phyloP scores from a whole-genome alignment of 2,329 filamentous ascomycete genomes.

The Aspergillus felis region DNA sequence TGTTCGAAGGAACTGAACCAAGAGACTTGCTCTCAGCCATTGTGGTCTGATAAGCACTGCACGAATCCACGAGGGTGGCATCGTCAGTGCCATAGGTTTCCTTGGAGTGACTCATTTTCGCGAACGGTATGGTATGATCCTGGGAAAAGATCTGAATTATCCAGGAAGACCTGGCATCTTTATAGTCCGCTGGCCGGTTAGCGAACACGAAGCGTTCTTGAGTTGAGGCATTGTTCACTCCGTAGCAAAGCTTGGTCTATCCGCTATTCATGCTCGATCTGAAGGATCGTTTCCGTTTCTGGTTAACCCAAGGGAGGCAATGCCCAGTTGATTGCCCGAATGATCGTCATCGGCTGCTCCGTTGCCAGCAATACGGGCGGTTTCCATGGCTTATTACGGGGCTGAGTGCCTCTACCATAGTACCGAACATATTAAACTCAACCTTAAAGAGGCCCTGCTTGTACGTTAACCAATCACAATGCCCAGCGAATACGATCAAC shows the following conservation, averaged over 20 bases:
- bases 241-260: neutral
- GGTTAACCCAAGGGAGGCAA: neutral
- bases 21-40: neutral
- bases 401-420: neutral
- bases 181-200: neutral
- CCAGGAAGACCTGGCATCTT: neutral
- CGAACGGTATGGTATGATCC: neutral
- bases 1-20: neutral
- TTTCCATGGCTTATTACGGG: neutral
- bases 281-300: neutral
- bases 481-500: neutral
- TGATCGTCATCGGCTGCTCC: too few species aligned
- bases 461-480: neutral
- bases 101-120: neutral
- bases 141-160: neutral
- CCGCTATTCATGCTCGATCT: neutral
- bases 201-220: neutral
- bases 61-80: neutral
- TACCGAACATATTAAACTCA: too few species aligned
- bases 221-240: neutral
- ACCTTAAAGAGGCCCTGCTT: too few species aligned
- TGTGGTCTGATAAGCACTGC: neutral
- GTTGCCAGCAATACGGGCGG: neutral
- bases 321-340: neutral
- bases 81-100: neutral